Evolutionary conservation across 1,284 basidiomycete species (phyloP), one percentile per base, ranked within the genome.

Genomic region (Boletus calvinii): DNA sequence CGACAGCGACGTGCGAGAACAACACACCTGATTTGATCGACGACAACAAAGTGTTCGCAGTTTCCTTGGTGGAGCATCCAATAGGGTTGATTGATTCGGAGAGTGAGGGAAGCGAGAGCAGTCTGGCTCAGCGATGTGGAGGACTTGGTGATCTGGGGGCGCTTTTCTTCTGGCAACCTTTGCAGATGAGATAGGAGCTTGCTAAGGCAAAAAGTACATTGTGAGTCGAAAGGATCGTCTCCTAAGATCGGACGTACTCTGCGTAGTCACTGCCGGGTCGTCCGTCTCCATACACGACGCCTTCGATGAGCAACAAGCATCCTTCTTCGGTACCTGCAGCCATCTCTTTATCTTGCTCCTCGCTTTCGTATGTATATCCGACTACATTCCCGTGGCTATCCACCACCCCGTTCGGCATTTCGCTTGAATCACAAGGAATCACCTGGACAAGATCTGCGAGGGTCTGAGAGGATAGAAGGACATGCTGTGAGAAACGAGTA

Each of bases 41-140:
- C 59, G 15, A 86, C 78, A 34, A 90, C 63, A 63, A 85, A 87
- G 62, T 93, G 91, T 59, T 92, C 90, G 60, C 88, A 92, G 59
- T 81, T 84, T 22, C 90, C 91, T 52, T 81, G 77, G 62, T 93
- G 90, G 17, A 92, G 70, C 50, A 91, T 71, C 82, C 85, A 90
- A 60, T 92, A 92, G 1, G 91, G 90, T 61, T 87, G 76, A 57
- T 87, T 79, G 29, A 89, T 66, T 36, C 83, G 76, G 20, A 90
- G 64, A 6, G 73, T 71, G 30, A 91, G 74, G 2, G 80, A 77
- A 1, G 72, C 66, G 37, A 91, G 69, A 8, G 61, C 57, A 8
- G 79, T 80, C 46, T 80, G 72, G 52, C 72, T 64, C 62, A 84
- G 73, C 4, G 77, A 60, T 2, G 68, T 72, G 8, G 74, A 36